Conservation (phyloP, 495 filamentous ascomycete genomes). For the Oidiodendron maius region DNA sequence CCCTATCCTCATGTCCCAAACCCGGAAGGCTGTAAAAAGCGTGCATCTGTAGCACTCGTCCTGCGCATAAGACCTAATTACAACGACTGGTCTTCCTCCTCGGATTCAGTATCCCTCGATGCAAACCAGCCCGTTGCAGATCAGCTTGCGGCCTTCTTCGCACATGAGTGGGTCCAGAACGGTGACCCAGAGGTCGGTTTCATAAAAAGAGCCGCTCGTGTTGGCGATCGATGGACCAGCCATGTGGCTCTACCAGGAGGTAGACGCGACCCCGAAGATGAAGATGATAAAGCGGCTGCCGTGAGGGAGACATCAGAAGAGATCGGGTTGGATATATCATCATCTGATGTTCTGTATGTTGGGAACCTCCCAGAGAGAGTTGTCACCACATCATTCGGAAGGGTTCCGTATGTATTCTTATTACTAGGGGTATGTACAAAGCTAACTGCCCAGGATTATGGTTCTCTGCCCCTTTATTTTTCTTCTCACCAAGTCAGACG, state of each 20-base stretch:
- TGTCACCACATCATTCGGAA: conserved; percentile 68
- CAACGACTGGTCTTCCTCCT: conserved; percentile 42
- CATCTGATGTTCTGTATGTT: conserved; percentile 46
- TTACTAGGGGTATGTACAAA: conserved; percentile 9
- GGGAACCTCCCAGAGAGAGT: conserved; percentile 70
- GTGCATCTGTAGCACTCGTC: conserved; percentile 69
- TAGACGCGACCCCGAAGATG: conserved; percentile 63
- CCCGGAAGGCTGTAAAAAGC: conserved; percentile 54
- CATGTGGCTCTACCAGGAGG: conserved; percentile 75
- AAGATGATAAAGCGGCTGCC: conserved; percentile 56
- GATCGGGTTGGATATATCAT: conserved; percentile 59
- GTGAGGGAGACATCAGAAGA: conserved; percentile 68
- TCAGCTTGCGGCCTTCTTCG: conserved; percentile 56
- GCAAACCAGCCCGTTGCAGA: conserved; percentile 21
- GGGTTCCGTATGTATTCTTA: conserved; percentile 49
- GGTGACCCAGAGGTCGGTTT: conserved; percentile 74
- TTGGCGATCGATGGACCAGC: conserved; percentile 69
- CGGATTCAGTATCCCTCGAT: conserved; percentile 22
- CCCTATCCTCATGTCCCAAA: conserved; percentile 60
- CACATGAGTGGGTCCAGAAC: conserved; percentile 62
- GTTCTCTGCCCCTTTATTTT: conserved; percentile 74
- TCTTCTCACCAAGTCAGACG: conserved; percentile 50
- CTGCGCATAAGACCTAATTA: conserved; percentile 61
- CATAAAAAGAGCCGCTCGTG: conserved; percentile 67
- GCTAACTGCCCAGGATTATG: conserved; percentile 50